Base-by-base conservation (phyloP, 2,329 filamentous ascomycete genomes). In the Neonectria ditissima region DNA sequence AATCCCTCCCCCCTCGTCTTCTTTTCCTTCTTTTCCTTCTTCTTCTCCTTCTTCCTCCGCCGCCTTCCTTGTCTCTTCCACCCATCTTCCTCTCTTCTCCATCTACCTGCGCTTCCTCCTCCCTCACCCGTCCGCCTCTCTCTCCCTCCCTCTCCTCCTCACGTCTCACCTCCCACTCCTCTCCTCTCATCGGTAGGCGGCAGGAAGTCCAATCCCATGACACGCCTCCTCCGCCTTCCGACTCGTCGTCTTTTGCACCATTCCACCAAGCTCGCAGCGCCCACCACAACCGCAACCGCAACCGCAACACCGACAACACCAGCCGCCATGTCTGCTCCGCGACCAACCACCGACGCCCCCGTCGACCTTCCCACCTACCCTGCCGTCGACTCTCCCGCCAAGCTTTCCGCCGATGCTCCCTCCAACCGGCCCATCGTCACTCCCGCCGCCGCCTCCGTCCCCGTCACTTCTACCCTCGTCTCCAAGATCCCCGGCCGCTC, bases 401-500 rank as follows among this genome's bases (percentile, higher is more conserved):
- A 53, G 10, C 47, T 24, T 11, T 48, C 51, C 24, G 45, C 28
- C 16, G 55, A 63, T 47, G 37, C 60, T 16, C 52, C 50, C 11
- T 34, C 52, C 16, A 41, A 41, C 11, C 37, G 37, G 5, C 37
- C 37, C 37, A 48, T 53, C 30, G 39, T 56, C 52, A 41, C 28
- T 11, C 37, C 37, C 3, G 41, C 45, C 24, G 30, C 51, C 20
- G 41, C 28, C 11, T 18, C 65, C 50, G 65, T 65, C n/a, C 51
- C 70, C 55, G 67, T 71, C 60, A 47, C 69, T 54, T 65, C 65
- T 48, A 51, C 66, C 7, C 51, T 68, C 26, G 78, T 82, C 57
- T 70, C 74, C 37, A 80, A 78, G 63, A 75, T 80, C 18, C 68
- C 76, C 4, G 76, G 75, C 41, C 71, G 78, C 22, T 71, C 74